Evolutionary conservation across 1,284 basidiomycete genomes (phyloP), one percentile per base, ranked within the genome.

Genomic region (Malassezia vespertilionis): DNA sequence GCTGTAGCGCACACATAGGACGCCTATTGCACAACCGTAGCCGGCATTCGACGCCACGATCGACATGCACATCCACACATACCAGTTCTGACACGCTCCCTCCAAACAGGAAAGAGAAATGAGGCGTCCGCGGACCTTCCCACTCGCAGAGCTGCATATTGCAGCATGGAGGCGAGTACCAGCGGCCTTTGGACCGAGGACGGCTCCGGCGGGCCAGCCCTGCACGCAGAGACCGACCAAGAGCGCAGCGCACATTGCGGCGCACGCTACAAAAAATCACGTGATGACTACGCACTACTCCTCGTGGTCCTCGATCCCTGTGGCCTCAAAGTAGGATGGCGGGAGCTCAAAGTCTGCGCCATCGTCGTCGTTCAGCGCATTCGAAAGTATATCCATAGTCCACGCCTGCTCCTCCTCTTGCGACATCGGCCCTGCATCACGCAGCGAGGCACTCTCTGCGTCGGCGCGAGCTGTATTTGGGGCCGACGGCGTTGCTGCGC

Each of bases 121-220:
- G 58, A 65, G 62, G 62, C 60, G 62, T 61, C 60, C 61, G 63
- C 63, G 63, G 63, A 65, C 63, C 63, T 65, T 65, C 63, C 63
- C 63, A 65, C 63, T 65, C 63, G 63, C 62, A 53, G 44, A 33
- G n/a, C 40, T 56, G 56, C 45, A 46, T 37, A 30, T n/a, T n/a
- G 27, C 32, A 51, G 34, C 39, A 33, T 40, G 47, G 37, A 32
- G 56, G 57, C 63, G 63, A 65, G 63, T 65, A 65, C 54, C 63
- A 58, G 59, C 56, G 63, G 63, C 63, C 63, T 65, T 65, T 46
- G 53, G 54, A 53, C 60, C 62, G 60, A 50, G 57, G 50, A 51
- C 39, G 12, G 24, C 6, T 10, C 23, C 38, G 12, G 18, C n/a
- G 20, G 23, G 10, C 37, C 37, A 20, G n/a, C n/a, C n/a, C n/a